phyloP scores from a whole-genome alignment of 192 early-diverging fungal species.

The Coemansia brasiliensis region DNA sequence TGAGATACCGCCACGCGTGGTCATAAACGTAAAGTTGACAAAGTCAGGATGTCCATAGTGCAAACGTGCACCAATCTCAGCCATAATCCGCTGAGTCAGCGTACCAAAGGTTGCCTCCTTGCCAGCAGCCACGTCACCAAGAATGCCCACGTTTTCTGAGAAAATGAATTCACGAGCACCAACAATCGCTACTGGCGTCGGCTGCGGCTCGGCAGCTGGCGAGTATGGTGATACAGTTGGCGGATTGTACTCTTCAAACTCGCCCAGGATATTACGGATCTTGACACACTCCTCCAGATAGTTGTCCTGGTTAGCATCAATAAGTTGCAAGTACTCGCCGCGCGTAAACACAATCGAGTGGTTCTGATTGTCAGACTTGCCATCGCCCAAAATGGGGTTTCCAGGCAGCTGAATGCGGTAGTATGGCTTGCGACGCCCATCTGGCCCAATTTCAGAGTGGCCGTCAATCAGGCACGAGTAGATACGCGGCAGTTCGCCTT shows the following conservation, averaged over 20 bases:
- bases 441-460: conserved; percentile 61
- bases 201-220: conserved; percentile 57
- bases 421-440: conserved; percentile 77
- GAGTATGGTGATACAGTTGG: conserved; percentile 70
- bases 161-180: conserved; percentile 87
- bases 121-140: conserved; percentile 87
- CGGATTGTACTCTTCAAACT: conserved; percentile 78
- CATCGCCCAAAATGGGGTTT: conserved; percentile 87
- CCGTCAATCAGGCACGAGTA: conserved; percentile 77
- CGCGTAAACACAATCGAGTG: conserved; percentile 82
- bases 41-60: conserved; percentile 92
- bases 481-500: conserved; percentile 62
- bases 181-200: conserved; percentile 81
- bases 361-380: conserved; percentile 91
- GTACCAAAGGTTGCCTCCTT: conserved; percentile 89
- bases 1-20: conserved; percentile 80
- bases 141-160: conserved; percentile 78
- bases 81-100: conserved; percentile 81
- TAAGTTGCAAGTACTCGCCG: conserved; percentile 82
- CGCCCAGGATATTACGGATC: conserved; percentile 80
- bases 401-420: conserved; percentile 78
- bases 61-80: conserved; percentile 77
- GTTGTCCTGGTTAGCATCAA: conserved; percentile 92
- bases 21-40: conserved; percentile 86
- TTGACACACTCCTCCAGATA: conserved; percentile 90